These are phyloP conservation scores for Flaveria trinervia DNA, from an alignment of 129 eudicot species.

Conservation along the genomic window DNA sequence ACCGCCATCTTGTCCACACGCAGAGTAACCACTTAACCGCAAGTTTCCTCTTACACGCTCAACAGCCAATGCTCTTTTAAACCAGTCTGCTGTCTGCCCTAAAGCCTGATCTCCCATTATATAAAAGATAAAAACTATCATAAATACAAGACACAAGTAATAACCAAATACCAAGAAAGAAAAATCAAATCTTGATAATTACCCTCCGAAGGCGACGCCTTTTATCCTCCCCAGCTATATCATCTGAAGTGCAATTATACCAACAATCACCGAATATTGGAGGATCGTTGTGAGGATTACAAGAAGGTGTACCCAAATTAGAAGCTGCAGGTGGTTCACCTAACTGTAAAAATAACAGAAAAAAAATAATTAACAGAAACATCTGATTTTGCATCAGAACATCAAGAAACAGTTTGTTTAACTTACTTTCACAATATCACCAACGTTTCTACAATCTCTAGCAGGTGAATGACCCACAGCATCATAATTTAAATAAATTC, in stretches of 20 bases:
- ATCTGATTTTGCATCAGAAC: neutral
- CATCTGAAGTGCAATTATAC: slow-evolving; percentile 94
- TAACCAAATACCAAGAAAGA: neutral
- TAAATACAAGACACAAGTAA: neutral
- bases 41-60: slow-evolving; percentile 94
- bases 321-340: slow-evolving; percentile 87
- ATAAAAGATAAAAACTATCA: neutral
- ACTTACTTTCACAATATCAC: slow-evolving; percentile 85
- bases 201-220: slow-evolving; percentile 89
- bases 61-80: slow-evolving; percentile 83
- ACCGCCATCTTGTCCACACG: slow-evolving; percentile 99
- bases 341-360: slow-evolving; percentile 47
- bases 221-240: slow-evolving; percentile 89
- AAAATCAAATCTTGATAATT: slow-evolving; percentile 1
- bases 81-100: slow-evolving; percentile 97
- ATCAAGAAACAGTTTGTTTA: slow-evolving; percentile 22
- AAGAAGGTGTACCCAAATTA: slow-evolving; percentile 62
- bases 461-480: slow-evolving; percentile 98
- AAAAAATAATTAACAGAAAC: neutral
- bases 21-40: slow-evolving; percentile 95
- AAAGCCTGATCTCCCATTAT: slow-evolving; percentile 62
- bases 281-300: slow-evolving; percentile 81
- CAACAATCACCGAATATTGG: slow-evolving; percentile 89
- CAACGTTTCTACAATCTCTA: slow-evolving; percentile 83
- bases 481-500: slow-evolving; percentile 87